These are phyloP conservation scores for Cutaneotrichosporon spelunceum DNA, from an alignment of 1,284 basidiomycete species.

Conservation along the genomic window DNA sequence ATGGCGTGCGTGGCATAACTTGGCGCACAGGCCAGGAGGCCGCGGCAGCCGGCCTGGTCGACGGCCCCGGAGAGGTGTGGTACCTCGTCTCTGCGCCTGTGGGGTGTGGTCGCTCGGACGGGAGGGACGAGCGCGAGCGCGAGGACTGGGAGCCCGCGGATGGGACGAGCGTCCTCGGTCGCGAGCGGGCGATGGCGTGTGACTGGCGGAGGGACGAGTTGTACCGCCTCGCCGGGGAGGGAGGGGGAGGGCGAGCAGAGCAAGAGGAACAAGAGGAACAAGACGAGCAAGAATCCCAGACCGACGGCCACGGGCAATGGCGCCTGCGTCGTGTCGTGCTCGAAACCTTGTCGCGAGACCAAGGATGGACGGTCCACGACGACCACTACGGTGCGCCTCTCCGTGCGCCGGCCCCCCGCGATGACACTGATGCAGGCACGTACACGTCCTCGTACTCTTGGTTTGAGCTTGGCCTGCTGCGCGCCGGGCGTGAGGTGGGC, in stretches of 20 bases:
- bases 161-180: neutral
- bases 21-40: conserved; percentile 34
- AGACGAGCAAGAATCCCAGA: neutral
- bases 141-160: conserved; percentile 6
- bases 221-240: neutral
- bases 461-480: conserved; percentile 42
- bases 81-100: conserved; percentile 33
- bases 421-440: conserved; percentile 29
- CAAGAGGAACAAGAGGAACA: neutral
- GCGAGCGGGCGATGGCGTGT: neutral
- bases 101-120: conserved; percentile 24
- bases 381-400: conserved; percentile 30
- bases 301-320: neutral
- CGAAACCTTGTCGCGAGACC: conserved; percentile 39
- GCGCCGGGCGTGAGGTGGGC: conserved; percentile 37
- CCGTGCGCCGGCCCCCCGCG: conserved; percentile 10
- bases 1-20: conserved; percentile 12
- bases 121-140: neutral
- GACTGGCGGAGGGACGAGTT: too few relatives aligned
- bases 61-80: conserved; percentile 34
- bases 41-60: conserved; percentile 28
- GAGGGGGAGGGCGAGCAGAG: conserved; percentile 7
- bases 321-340: conserved; percentile 35
- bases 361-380: conserved; percentile 37
- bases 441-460: conserved; percentile 41